These are phyloP conservation scores for Cadophora sp. DNA, from an alignment of 2,329 filamentous ascomycete species.

Conservation along the genomic window DNA sequence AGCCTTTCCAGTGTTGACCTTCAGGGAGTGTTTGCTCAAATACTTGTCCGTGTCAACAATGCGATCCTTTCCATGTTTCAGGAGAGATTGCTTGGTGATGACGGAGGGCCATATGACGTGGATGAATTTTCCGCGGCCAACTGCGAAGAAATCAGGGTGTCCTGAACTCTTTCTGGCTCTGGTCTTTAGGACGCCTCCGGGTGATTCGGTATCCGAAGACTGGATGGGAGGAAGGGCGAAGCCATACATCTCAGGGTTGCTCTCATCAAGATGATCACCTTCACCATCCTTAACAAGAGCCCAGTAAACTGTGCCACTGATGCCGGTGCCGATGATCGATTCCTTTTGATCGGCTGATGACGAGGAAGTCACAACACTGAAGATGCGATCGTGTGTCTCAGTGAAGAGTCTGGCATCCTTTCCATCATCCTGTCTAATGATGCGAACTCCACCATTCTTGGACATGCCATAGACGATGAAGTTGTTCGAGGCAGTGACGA, in stretches of 20 bases:
- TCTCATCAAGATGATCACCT: constrained; percentile 80
- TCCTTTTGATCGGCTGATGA: constrained; percentile 71
- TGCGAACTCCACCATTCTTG: constrained; percentile 89
- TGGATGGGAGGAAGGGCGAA: constrained; percentile 89
- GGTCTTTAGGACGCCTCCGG: constrained; percentile 93
- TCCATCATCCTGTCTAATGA: constrained; percentile 94
- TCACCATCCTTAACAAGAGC: constrained; percentile 78
- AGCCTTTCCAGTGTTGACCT: constrained; percentile 96
- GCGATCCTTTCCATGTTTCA: constrained; percentile 69
- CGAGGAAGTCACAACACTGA: constrained; percentile 87
- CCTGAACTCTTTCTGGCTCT: constrained; percentile 87
- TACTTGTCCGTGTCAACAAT: constrained; percentile 88
- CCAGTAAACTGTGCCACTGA: constrained; percentile 98
- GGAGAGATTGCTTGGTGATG: constrained; percentile 66
- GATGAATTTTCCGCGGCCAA: constrained; percentile 95
- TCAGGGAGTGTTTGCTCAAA: constrained; percentile 83
- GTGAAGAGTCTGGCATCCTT: constrained; percentile 92
- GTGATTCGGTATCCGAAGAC: constrained; percentile 86
- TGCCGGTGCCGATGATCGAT: constrained; percentile 87
- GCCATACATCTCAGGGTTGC: constrained; percentile 82
- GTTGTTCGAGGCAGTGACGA: constrained; percentile 86
- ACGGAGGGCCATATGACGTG: constrained; percentile 80
- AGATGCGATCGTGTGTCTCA: constrained; percentile 89
- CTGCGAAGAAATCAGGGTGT: constrained; percentile 92
- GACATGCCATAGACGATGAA: constrained; percentile 96